Conservation (phyloP, 306 rosid genomes). For the Lathyrus sativus region DNA sequence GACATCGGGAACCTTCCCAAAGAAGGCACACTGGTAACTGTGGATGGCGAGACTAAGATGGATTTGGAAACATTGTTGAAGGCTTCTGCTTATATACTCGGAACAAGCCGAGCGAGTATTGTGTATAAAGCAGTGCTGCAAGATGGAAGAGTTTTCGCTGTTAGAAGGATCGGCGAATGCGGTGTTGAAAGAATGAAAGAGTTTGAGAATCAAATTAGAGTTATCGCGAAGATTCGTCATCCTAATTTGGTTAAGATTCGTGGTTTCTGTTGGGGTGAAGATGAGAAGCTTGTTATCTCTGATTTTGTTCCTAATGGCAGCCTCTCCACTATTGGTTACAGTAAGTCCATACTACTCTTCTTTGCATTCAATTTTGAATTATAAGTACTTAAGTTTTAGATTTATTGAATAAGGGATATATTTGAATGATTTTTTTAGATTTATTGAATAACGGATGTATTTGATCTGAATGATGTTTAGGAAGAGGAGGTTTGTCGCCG, state of each 20-base stretch:
- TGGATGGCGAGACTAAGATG: conserved; percentile 67
- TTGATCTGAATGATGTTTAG: conserved; percentile 42
- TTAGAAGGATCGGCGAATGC: conserved; percentile 78
- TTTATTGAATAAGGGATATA: not conserved
- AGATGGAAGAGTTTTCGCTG: conserved; percentile 75
- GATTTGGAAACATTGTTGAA: conserved; percentile 76
- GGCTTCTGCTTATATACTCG: conserved; percentile 81
- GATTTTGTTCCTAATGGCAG: conserved; percentile 75
- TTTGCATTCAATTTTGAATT: not conserved
- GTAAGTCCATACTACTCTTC: conserved; percentile 47
- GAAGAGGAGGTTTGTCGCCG: conserved; percentile 64
- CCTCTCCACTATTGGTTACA: conserved; percentile 53
- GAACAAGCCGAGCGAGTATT: conserved; percentile 65
- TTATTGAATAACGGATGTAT: not conserved
- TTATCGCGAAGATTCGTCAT: conserved; percentile 69
- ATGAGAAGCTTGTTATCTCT: conserved; percentile 80
- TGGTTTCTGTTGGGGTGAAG: conserved; percentile 78
- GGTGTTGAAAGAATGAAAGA: conserved; percentile 66
- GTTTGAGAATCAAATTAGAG: conserved; percentile 68
- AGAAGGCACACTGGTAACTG: conserved; percentile 56
- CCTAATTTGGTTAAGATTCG: conserved; percentile 73
- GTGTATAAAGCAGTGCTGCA: conserved; percentile 88
- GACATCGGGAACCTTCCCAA: conserved; percentile 42
- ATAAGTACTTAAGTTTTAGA: not conserved
- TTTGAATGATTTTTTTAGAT: not conserved